Conservation (phyloP, 805 yeast genomes). For the Kodamaea kakaduensis region DNA sequence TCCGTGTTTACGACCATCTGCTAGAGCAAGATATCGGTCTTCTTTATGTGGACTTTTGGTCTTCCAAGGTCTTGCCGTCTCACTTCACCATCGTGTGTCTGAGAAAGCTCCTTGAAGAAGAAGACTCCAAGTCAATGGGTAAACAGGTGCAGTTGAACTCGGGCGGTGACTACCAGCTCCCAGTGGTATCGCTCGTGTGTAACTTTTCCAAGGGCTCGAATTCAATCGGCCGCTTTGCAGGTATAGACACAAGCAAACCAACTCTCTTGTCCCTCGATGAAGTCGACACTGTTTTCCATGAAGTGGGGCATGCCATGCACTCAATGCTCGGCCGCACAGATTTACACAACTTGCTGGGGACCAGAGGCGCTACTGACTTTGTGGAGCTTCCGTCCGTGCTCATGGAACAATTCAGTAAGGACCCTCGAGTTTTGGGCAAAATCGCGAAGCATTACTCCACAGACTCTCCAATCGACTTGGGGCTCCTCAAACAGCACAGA, state of each 20-base stretch:
- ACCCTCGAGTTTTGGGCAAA: constrained; percentile 65
- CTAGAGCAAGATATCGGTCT: constrained; percentile 61
- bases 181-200: constrained; percentile 86
- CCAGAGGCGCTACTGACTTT: constrained; percentile 93
- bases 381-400: constrained; percentile 95
- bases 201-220: constrained; percentile 53
- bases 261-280: constrained; percentile 69
- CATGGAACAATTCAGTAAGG: constrained; percentile 90
- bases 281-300: constrained; percentile 93
- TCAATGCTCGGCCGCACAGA: constrained; percentile 92
- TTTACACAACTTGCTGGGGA: constrained; percentile 89
- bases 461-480: constrained; percentile 52
- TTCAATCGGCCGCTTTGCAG: constrained; percentile 27
- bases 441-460: constrained; percentile 74
- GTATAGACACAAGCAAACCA: constrained; percentile 25
- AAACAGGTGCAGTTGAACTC: constrained; percentile 34
- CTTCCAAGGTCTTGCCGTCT: constrained; percentile 78
- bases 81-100: constrained; percentile 96
- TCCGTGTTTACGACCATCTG: constrained; percentile 64
- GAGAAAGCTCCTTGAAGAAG: constrained; percentile 47
- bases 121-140: constrained; percentile 30
- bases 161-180: constrained; percentile 66
- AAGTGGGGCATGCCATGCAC: constrained; percentile 99
- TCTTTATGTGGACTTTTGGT: constrained; percentile 84
- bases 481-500: constrained; percentile 49